These are phyloP conservation scores for Fusarium clavum DNA, from an alignment of 2,329 filamentous ascomycete genomes.

Conservation along the genomic window DNA sequence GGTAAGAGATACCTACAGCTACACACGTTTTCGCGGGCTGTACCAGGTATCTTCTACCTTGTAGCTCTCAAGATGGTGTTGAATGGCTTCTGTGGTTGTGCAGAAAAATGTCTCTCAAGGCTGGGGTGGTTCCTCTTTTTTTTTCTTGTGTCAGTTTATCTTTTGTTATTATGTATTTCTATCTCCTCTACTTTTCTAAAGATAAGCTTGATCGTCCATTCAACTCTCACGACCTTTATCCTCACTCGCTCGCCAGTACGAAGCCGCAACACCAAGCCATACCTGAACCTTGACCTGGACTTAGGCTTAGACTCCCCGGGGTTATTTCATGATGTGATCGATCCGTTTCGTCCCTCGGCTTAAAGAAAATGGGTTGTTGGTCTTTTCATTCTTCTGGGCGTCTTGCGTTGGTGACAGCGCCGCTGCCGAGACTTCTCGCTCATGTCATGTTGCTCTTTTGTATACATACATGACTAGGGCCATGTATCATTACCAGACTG, in stretches of 20 bases:
- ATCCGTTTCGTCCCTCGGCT: conserved; percentile 23
- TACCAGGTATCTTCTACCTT: conserved; percentile 22
- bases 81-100: conserved; percentile 28
- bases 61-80: conserved; percentile 27
- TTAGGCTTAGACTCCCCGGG: conserved; percentile 3
- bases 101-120: conserved; percentile 35
- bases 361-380: conserved; percentile 22
- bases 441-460: conserved; percentile 8
- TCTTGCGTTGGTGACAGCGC: conserved; percentile 19
- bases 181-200: conserved; percentile 49
- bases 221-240: conserved; percentile 27
- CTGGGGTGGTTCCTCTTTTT: conserved; percentile 37
- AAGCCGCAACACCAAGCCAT: conserved; percentile 8
- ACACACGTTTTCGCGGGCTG: accelerated
- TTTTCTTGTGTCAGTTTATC: conserved; percentile 36
- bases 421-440: conserved; percentile 34
- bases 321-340: conserved; percentile 29
- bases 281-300: conserved; percentile 8
- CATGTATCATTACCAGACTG: conserved; percentile 9
- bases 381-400: conserved; percentile 20
- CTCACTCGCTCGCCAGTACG: conserved; percentile 32
- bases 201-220: conserved; percentile 48
- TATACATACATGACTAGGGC: conserved; percentile 16
- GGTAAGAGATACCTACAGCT: conserved; percentile 31
- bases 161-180: conserved; percentile 56